Evolutionary conservation across 306 rosid genomes (phyloP).

Genomic region (Cotoneaster glaucophyllus): DNA sequence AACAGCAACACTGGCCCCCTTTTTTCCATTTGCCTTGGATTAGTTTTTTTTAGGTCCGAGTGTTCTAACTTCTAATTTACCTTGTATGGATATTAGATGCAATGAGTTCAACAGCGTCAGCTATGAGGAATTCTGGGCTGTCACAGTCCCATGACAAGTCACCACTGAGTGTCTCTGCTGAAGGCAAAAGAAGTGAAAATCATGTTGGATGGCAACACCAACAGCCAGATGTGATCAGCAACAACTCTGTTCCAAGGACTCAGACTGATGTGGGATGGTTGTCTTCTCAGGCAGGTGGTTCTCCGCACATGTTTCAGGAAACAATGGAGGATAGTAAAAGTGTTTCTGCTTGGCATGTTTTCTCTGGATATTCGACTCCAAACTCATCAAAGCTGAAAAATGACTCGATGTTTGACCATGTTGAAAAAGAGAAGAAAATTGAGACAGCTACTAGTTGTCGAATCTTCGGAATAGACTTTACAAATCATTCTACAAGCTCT

Average conservation of each 20-base stretch:
- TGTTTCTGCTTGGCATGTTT: constrained; percentile 39
- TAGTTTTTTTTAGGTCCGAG: not conserved
- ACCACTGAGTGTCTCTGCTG: constrained; percentile 35
- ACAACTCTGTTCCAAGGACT: constrained; percentile 39
- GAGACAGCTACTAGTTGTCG: constrained; percentile 55
- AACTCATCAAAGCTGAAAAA: constrained; percentile 30
- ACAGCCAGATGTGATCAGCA: constrained; percentile 43
- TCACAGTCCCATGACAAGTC: constrained; percentile 38
- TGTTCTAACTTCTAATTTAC: not conserved
- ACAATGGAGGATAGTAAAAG: constrained; percentile 52
- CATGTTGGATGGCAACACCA: constrained; percentile 42
- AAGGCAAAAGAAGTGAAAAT: constrained; percentile 46
- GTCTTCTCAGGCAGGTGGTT: constrained; percentile 43
- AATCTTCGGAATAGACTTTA: constrained; percentile 70
- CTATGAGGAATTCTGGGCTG: constrained; percentile 49
- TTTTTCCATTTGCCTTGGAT: no score
- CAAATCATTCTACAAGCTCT: constrained; percentile 34
- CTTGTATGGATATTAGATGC: constrained; percentile 24
- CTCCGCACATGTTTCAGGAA: constrained; percentile 51
- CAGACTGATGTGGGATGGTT: constrained; percentile 55
- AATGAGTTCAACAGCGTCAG: constrained; percentile 44
- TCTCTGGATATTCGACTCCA: constrained; percentile 34
- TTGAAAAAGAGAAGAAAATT: constrained; percentile 52
- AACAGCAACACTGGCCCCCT: not conserved
- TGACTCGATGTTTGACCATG: constrained; percentile 37